Base-by-base conservation (phyloP, 345 rosid genomes). In the Melaleuca alternifolia region DNA sequence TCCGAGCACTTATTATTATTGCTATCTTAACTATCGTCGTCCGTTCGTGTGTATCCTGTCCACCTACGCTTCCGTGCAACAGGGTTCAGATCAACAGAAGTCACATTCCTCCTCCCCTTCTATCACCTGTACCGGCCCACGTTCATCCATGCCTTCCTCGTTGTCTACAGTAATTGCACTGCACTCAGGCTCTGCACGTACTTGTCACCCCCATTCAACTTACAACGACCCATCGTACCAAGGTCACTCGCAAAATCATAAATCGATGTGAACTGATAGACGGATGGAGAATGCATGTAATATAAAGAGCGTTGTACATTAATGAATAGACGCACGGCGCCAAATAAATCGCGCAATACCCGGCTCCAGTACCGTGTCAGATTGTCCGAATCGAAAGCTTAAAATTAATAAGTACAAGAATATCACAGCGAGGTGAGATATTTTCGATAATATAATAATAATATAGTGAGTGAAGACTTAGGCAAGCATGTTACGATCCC, bases 351-450 rank as follows among this genome's bases (percentile, higher is more conserved):
- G 13, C 12, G 44, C 26, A 37, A 37, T 71, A 2, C 26, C 14
- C 1, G 3, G 16, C 0, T 71, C 0, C 1, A 3, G 2, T 16
- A 33, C 18, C 6, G 5, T 0, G 23, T 65, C 8, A 16, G 46
- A 33, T 33, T 16, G 46, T 33, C 6, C 6, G 2, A 5, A 1
- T 1, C 3, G 3, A 37, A 37, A 71, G 24, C 7, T 71, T 71
- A 71, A 71, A 71, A 71, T 1, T 2, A 13, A 71, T 21, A 71
- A 21, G 1, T 7, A 71, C 0, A 18, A 12, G 10, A 6, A 65
- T 65, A 10, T 0, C 21, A 16, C 1, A 33, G 46, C 5, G 46
- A 65, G 9, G 12, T 18, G 24, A 18, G 23, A 33, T 71, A 5
- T 18, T 71, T 71, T 33, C 10, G 13, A 20, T 33, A 18, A 71